phyloP scores from a whole-genome alignment of 768 basidiomycete genomes.

The Tricholoma saponaceum region DNA sequence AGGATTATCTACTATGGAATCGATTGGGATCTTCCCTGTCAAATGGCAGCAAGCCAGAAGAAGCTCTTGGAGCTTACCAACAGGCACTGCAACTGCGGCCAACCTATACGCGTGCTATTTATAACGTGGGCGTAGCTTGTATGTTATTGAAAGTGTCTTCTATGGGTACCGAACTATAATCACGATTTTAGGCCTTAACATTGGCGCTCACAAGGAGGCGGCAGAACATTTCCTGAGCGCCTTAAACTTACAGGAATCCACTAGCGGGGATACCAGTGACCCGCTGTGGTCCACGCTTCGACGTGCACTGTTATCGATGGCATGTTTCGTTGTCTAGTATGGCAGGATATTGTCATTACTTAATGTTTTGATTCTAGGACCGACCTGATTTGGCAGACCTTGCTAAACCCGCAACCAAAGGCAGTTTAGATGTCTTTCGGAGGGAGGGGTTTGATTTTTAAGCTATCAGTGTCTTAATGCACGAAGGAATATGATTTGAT shows the following conservation, averaged over 20 bases:
- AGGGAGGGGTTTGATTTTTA: constrained; percentile 89
- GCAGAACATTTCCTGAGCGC: constrained; percentile 94
- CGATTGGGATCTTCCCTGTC: constrained; percentile 90
- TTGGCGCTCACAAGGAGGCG: constrained; percentile 92
- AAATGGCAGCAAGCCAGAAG: constrained; percentile 92
- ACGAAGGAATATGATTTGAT: background rate
- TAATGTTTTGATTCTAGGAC: constrained; percentile 45
- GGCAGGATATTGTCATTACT: background rate
- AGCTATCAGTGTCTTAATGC: constrained; percentile 1
- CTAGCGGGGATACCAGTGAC: constrained; percentile 67
- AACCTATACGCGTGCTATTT: constrained; percentile 95
- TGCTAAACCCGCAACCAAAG: constrained; percentile 58
- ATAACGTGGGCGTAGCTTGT: constrained; percentile 98
- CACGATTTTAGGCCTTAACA: constrained; percentile 75
- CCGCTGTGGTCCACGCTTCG: constrained; percentile 90
- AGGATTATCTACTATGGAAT: constrained; percentile 97
- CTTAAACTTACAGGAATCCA: constrained; percentile 70
- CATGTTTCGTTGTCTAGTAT: constrained; percentile 25
- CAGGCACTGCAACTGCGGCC: constrained; percentile 88
- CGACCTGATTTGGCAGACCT: constrained; percentile 79
- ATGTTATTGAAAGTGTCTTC: constrained; percentile 27
- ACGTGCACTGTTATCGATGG: constrained; percentile 79
- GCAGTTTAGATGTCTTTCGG: constrained; percentile 70
- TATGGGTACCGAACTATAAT: constrained; percentile 4
- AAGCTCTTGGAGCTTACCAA: constrained; percentile 85